Conservation (phyloP, 306 rosid genomes). For the Fragaria nilgerrensis region DNA sequence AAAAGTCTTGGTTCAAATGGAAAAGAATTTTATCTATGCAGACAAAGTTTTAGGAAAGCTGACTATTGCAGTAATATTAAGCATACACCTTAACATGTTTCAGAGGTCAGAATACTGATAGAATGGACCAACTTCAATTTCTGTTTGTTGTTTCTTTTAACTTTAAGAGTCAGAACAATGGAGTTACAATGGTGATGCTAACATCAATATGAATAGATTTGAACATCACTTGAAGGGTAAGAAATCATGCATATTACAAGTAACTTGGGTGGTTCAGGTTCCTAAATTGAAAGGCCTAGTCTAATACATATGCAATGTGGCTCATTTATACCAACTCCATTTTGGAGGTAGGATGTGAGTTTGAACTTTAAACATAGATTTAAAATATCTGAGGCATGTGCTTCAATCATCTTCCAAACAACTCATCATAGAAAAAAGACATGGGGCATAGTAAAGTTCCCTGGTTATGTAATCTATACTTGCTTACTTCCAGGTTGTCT, state of each 20-base stretch:
- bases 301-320: background rate
- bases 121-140: background rate
- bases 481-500: background rate
- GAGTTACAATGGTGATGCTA: background rate
- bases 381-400: background rate
- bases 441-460: background rate
- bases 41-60: background rate
- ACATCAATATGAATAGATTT: background rate
- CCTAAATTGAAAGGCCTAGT: background rate
- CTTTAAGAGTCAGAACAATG: background rate
- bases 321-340: background rate
- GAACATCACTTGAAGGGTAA: background rate
- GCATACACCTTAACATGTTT: background rate
- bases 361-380: background rate
- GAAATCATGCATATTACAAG: background rate
- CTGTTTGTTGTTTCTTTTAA: background rate
- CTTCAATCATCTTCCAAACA: conserved; percentile 12
- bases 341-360: too few relatives aligned
- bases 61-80: background rate
- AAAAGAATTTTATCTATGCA: background rate
- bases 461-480: background rate
- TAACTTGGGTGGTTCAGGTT: background rate
- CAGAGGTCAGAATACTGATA: background rate
- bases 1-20: background rate
- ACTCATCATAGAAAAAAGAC: background rate